These are phyloP conservation scores for Sporodiniella umbellata DNA, from an alignment of 371 early-diverging fungal genomes.

Conservation along the genomic window DNA sequence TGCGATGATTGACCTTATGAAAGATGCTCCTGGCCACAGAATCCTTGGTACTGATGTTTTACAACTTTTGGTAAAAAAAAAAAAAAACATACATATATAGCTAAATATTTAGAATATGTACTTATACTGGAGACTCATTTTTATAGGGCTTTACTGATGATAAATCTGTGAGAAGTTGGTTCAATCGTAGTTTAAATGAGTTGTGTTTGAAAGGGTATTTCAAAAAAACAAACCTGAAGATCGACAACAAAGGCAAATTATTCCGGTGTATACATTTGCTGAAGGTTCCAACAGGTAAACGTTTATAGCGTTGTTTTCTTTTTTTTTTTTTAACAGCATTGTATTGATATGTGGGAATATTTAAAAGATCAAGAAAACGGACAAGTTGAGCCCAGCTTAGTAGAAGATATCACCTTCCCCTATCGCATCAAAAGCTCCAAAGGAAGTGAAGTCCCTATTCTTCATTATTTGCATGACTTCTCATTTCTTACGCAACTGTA, in stretches of 20 bases:
- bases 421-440: slow-evolving; percentile 4
- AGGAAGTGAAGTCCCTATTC: slow-evolving; percentile 1
- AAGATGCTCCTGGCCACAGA: slow-evolving; percentile 22
- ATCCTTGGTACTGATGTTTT: slow-evolving; percentile 31
- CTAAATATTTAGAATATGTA: no score
- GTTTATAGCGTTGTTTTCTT: no score
- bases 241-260: slow-evolving; percentile 3
- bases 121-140: background rate
- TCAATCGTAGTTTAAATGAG: slow-evolving; percentile 26
- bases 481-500: slow-evolving; percentile 17
- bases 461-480: slow-evolving; percentile 9
- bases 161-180: slow-evolving; percentile 27
- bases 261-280: slow-evolving; percentile 20
- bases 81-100: no score
- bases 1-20: slow-evolving; percentile 17
- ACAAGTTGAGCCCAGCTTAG: background rate
- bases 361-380: background rate
- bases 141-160: slow-evolving; percentile 28
- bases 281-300: slow-evolving; percentile 12
- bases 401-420: slow-evolving; percentile 1
- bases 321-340: background rate
- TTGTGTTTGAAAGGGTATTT: slow-evolving; percentile 16
- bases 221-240: slow-evolving; percentile 10
- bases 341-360: background rate
- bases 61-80: slow-evolving; percentile 28